Base-by-base conservation (phyloP, 2,329 filamentous ascomycete species). In the Diaporthe citrichinensis region DNA sequence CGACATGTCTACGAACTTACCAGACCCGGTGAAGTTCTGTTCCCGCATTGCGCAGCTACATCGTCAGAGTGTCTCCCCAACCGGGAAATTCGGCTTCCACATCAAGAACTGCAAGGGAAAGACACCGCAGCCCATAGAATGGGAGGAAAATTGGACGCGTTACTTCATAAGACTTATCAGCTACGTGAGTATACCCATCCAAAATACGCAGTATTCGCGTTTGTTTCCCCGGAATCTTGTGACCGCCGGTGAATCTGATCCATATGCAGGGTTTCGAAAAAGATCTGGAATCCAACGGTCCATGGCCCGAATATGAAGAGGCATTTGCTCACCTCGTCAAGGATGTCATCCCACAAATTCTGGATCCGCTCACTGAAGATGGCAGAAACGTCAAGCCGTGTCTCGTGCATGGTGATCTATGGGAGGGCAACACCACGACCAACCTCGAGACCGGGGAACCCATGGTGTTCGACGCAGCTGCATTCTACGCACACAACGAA, bases 401-500 rank as follows among this genome's bases (percentile, higher is more conserved):
- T 39, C 53, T 71, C 4, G 67, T 71, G 5, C 67, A 71, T 10
- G 49, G 67, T 3, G 67, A 71, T 34, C 31, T 71, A 8, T 71
- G 67, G 67, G 67, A 71, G 2, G 67, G 53, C 15, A 71, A 57
- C 3, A 71, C 67, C 12, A 58, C 67, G 15, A 57, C 67, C n/a
- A 34, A 71, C 31, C 15, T 71, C 15, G 12, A 58, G 5, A 71
- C 67, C 14, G 67, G 49, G 2, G 67, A 71, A 3, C 67, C 46
- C 10, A 55, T 71, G 49, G 28, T 71, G 9, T 39, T 71, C 7
- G 67, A 71, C 9, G 46, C 67, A 6, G 67, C 46, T 53, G 46
- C 67, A 1, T 53, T 71, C n/a, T 71, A 71, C 25, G 67, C 67
- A 39, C 67, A 71, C 49, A 71, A 71, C 6, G 67, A 57, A 57